These are phyloP conservation scores for Groenewaldozyma sp. DNA, from an alignment of 1,139 yeast genomes.

Conservation along the genomic window DNA sequence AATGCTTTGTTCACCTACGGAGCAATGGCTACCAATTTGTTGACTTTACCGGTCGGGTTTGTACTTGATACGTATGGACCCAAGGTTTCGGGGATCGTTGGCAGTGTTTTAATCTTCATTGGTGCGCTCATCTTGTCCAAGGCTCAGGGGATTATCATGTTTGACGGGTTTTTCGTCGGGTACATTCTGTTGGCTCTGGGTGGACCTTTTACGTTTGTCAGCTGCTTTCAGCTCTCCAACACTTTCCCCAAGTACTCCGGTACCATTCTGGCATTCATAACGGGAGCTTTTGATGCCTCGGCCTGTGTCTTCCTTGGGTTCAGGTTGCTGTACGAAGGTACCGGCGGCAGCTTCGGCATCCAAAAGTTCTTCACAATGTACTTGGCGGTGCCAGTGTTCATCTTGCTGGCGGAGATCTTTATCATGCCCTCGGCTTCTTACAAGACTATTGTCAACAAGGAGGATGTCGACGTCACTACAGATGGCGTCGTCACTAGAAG, in stretches of 20 bases:
- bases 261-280: conserved; percentile 55
- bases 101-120: conserved; percentile 45
- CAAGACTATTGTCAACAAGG: conserved; percentile 28
- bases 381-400: conserved; percentile 63
- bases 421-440: conserved; percentile 76
- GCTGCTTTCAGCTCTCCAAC: conserved; percentile 71
- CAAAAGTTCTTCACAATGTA: conserved; percentile 56
- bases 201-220: conserved; percentile 74
- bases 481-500: conserved; percentile 48
- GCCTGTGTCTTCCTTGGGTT: conserved; percentile 65
- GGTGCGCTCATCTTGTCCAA: conserved; percentile 45
- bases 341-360: conserved; percentile 28
- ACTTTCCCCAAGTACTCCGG: conserved; percentile 67
- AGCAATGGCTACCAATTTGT: conserved; percentile 78
- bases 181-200: conserved; percentile 63
- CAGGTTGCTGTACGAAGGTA: conserved; percentile 49
- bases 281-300: conserved; percentile 74
- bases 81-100: conserved; percentile 64
- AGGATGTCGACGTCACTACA: conserved; percentile 12
- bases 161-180: conserved; percentile 59
- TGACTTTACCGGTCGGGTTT: conserved; percentile 74
- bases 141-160: conserved; percentile 26
- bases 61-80: conserved; percentile 77
- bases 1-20: conserved; percentile 79
- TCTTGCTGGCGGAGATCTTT: conserved; percentile 58